Percentiles rank a stretch among this genome's conserved stretches.
These are phyloP conservation scores for Lepraria neglecta DNA, from an alignment of 495 filamentous ascomycete species.

Conservation along the genomic window DNA sequence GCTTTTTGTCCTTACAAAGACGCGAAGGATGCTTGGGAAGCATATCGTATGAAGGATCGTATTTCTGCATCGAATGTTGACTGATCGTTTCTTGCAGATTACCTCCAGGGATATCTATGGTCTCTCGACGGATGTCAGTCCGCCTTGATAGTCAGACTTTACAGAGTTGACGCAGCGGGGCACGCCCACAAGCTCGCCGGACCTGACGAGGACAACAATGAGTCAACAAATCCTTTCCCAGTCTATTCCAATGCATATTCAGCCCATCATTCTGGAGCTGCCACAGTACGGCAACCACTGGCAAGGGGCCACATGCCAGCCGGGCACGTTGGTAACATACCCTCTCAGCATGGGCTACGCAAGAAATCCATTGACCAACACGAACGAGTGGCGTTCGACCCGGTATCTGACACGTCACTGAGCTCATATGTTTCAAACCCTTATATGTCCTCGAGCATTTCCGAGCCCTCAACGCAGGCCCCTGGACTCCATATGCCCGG, in stretches of 20 bases:
- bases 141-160: background rate
- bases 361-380: no score
- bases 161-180: background rate
- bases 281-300: no score
- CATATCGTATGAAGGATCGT: background rate
- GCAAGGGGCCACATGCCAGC: no score
- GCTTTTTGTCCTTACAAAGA: slow-evolving; percentile 9
- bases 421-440: background rate
- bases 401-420: background rate
- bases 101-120: background rate
- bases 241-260: no score
- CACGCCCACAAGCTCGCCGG: background rate
- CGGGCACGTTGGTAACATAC: no score
- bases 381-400: no score
- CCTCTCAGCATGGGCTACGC: no score
- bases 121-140: background rate
- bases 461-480: background rate
- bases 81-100: background rate
- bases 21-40: background rate
- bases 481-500: no score
- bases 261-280: no score
- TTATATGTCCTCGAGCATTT: background rate
- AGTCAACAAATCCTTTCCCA: background rate
- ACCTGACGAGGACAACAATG: background rate
- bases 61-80: background rate